Evolutionary conservation across 352 stramenopile genomes (phyloP).

Genomic region (Globisporangium polare): DNA sequence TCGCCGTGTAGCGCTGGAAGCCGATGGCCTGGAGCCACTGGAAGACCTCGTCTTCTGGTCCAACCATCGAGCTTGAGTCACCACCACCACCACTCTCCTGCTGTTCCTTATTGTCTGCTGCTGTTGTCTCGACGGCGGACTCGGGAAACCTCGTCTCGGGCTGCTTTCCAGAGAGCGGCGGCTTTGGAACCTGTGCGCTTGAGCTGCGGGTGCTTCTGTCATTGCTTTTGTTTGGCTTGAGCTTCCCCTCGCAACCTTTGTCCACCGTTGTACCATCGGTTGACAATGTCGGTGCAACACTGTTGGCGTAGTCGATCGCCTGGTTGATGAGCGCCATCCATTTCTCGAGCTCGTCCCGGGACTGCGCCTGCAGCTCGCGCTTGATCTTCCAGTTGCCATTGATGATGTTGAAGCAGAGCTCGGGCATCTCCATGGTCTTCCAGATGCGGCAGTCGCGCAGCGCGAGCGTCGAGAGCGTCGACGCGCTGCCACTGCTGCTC

Average conservation of each 20-base stretch:
- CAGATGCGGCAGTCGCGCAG: constrained; percentile 76
- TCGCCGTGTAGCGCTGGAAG: constrained; percentile 50
- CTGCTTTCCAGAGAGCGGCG: constrained; percentile 11
- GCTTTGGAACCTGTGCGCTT: not conserved
- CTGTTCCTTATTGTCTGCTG: constrained; percentile 27
- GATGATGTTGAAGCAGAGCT: constrained; percentile 74
- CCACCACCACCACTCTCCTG: constrained; percentile 8
- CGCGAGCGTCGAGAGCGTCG: constrained; percentile 53
- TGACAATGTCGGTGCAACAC: constrained; percentile 8
- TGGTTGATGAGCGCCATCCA: constrained; percentile 79
- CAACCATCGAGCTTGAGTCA: constrained; percentile 13
- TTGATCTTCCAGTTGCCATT: constrained; percentile 82
- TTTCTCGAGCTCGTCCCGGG: constrained; percentile 49
- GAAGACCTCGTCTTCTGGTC: constrained; percentile 58
- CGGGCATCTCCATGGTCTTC: constrained; percentile 86
- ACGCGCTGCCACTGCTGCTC: constrained; percentile 16
- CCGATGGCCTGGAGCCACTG: constrained; percentile 65
- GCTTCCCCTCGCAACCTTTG: not conserved
- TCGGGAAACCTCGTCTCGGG: constrained; percentile 13
- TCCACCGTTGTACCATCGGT: not conserved
- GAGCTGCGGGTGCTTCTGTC: constrained; percentile 20
- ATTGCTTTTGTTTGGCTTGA: constrained; percentile 23
- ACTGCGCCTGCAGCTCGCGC: constrained; percentile 64
- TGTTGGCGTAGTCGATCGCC: constrained; percentile 73
- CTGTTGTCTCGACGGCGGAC: constrained; percentile 1